Evolutionary conservation across 2,329 filamentous ascomycete species (phyloP).

Genomic region (Colletotrichum tropicale): DNA sequence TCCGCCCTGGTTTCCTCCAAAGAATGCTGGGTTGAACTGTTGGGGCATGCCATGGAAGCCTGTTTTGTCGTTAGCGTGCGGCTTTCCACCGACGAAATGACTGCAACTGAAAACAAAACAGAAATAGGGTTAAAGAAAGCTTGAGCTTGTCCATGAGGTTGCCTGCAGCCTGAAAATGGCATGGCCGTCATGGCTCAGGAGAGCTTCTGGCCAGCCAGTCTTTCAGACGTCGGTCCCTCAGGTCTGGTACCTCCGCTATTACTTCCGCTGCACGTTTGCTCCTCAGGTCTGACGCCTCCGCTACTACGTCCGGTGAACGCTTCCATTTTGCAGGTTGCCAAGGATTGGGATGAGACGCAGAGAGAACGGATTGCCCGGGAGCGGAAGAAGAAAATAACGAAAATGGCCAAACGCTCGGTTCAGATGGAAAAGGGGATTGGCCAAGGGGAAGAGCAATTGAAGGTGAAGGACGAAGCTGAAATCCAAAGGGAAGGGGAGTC

Average conservation of each 20-base stretch:
- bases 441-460: neutral
- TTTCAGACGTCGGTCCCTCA: neutral
- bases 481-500: constrained; percentile 9
- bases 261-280: neutral
- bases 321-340: neutral
- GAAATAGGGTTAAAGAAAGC: neutral
- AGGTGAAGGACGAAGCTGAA: neutral
- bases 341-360: neutral
- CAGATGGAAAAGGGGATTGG: neutral
- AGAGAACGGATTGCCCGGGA: neutral
- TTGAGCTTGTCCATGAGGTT: neutral
- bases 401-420: neutral
- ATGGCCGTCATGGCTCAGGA: neutral
- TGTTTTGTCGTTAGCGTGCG: constrained; percentile 30
- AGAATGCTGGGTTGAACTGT: constrained; percentile 78
- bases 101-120: neutral
- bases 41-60: constrained; percentile 73
- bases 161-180: neutral
- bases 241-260: neutral
- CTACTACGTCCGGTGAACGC: neutral
- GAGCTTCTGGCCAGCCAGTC: no score
- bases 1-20: constrained; percentile 56
- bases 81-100: neutral
- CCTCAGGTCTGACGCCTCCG: neutral
- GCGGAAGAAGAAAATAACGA: neutral